phyloP scores from a whole-genome alignment of 139 green algal species.

The Tetradesmus obliquus region DNA sequence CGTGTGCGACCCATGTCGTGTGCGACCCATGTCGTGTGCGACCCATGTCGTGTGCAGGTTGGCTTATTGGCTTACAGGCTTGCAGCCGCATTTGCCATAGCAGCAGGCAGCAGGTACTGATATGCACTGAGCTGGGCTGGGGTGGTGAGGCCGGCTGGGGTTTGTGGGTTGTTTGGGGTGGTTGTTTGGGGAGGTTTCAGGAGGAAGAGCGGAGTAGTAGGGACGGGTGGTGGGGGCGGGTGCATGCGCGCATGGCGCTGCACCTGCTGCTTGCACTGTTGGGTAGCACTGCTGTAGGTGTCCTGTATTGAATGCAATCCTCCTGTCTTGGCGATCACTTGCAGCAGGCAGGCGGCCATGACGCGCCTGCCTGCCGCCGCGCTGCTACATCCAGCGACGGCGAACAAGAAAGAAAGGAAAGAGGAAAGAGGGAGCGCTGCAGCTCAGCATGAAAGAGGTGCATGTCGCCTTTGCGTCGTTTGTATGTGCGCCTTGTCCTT shows the following conservation, averaged over 20 bases:
- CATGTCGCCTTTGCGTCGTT: no score
- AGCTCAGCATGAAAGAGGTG: no score
- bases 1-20: no score
- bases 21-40: no score
- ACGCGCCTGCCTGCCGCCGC: background rate
- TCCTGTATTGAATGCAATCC: background rate
- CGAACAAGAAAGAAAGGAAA: no score
- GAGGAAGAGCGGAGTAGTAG: background rate
- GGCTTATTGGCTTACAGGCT: no score
- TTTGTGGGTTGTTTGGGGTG: no score
- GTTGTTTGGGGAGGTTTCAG: background rate
- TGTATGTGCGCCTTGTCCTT: no score
- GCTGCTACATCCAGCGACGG: background rate
- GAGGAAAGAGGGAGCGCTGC: background rate
- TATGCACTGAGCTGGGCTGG: background rate
- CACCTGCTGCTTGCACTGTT: background rate
- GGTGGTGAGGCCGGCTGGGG: no score
- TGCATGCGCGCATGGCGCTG: background rate
- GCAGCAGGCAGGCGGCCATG: background rate
- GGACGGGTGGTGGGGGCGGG: background rate
- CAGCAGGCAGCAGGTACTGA: background rate
- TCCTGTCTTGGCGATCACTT: background rate
- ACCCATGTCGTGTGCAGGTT: no score
- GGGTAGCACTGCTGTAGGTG: no score
- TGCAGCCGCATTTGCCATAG: background rate